Conservation (phyloP, 148 eudicot species). For the Chenopodium quinoa region DNA sequence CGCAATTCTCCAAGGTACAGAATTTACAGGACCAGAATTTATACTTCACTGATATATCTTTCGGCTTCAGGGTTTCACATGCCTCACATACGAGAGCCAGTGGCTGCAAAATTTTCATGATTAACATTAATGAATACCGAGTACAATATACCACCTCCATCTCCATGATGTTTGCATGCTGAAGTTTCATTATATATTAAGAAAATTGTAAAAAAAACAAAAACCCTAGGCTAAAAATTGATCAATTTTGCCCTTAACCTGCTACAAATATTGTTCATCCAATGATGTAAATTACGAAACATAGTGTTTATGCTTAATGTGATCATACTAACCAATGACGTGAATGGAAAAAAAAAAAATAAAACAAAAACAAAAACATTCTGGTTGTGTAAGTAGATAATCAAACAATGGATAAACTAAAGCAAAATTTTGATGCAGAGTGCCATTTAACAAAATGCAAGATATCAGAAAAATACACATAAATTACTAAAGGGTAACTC, state of each 20-base stretch:
- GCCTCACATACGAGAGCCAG: conserved; percentile 75
- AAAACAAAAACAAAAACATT: no score
- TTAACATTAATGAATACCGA: not conserved
- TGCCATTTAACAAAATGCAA: no score
- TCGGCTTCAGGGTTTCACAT: conserved; percentile 64
- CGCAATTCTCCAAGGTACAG: conserved; percentile 77
- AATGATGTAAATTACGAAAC: not conserved
- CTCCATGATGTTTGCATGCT: not conserved
- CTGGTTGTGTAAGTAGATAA: not conserved
- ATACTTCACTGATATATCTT: conserved; percentile 43
- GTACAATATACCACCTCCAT: not conserved
- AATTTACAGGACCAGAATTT: conserved; percentile 72
- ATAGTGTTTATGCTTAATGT: not conserved
- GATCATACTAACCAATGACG: not conserved
- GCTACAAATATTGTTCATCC: not conserved
- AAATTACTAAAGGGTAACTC: conserved; percentile 25
- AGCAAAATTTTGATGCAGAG: not conserved
- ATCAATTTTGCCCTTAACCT: not conserved
- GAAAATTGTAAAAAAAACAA: not conserved
- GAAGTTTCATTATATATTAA: not conserved
- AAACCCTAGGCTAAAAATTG: not conserved
- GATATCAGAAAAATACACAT: not conserved
- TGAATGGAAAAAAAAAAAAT: not conserved
- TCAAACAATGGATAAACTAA: not conserved
- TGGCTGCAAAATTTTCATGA: conserved; percentile 45